phyloP scores from a whole-genome alignment of 495 filamentous ascomycete genomes.

The Astrothelium macrocarpum region DNA sequence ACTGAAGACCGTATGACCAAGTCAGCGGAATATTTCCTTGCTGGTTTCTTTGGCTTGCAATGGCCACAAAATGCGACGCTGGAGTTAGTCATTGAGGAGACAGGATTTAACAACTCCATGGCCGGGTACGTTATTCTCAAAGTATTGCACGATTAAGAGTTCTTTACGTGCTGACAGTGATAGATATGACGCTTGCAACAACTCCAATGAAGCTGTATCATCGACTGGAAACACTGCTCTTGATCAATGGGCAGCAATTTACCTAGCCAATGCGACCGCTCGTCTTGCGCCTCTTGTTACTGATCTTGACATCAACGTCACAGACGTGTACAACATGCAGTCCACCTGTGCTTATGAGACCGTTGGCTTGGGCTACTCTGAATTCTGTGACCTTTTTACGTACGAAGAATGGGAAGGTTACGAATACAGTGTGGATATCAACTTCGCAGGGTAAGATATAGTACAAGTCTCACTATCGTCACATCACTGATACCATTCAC shows the following conservation, averaged over 20 bases:
- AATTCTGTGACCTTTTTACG: conserved; percentile 48
- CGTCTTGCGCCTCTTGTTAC: conserved; percentile 36
- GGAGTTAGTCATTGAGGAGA: conserved; percentile 40
- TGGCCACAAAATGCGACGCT: conserved; percentile 47
- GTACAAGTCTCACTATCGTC: not conserved
- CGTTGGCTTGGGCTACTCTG: conserved; percentile 49
- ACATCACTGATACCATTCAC: conserved; percentile 18
- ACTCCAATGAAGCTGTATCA: conserved; percentile 20
- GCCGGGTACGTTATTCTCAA: conserved; percentile 13
- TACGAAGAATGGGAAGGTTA: conserved; percentile 48
- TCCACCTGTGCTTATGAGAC: conserved; percentile 49
- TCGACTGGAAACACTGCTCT: conserved; percentile 27
- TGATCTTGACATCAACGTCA: conserved; percentile 35
- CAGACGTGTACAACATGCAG: conserved; percentile 48
- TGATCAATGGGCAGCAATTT: conserved; percentile 34
- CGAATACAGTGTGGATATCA: conserved; percentile 48
- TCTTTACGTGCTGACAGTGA: not conserved
- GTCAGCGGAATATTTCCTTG: conserved; percentile 34
- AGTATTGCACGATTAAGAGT: not conserved
- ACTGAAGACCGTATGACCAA: conserved; percentile 46
- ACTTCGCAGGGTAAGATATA: conserved; percentile 32
- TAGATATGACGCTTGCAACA: conserved; percentile 31
- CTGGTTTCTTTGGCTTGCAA: conserved; percentile 33
- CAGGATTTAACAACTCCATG: conserved; percentile 35
- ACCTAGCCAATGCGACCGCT: conserved; percentile 40